phyloP scores from a whole-genome alignment of 2,329 filamentous ascomycete genomes.

The Phialocephala subalpina region DNA sequence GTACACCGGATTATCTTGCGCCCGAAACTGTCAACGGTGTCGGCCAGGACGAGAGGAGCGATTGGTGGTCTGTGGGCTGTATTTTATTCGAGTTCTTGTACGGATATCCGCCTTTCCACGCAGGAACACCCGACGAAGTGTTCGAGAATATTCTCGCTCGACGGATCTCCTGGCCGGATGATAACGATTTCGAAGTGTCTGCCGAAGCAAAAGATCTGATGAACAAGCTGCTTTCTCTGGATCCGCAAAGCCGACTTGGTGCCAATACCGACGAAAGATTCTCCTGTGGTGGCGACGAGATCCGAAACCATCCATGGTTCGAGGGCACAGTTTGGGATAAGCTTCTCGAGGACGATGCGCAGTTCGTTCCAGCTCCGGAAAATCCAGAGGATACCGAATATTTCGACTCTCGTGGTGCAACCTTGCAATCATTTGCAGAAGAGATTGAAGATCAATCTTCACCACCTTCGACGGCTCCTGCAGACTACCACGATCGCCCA shows the following conservation, averaged over 20 bases:
- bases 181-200: slow-evolving; percentile 80
- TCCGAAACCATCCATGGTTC: slow-evolving; percentile 91
- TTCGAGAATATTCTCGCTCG: slow-evolving; percentile 96
- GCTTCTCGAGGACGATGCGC: slow-evolving; percentile 90
- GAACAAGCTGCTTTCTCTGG: slow-evolving; percentile 86
- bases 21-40: slow-evolving; percentile 96
- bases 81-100: slow-evolving; percentile 97
- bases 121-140: slow-evolving; percentile 86
- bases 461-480: slow-evolving; percentile 74
- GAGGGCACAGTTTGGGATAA: slow-evolving; percentile 87
- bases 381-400: slow-evolving; percentile 98
- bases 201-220: slow-evolving; percentile 93
- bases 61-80: slow-evolving; percentile 99
- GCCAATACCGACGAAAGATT: slow-evolving; percentile 86
- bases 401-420: slow-evolving; percentile 91
- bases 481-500: slow-evolving; percentile 86
- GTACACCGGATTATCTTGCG: slow-evolving; percentile 95
- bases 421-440: slow-evolving; percentile 89
- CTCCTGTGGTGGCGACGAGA: slow-evolving; percentile 86
- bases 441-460: slow-evolving; percentile 91
- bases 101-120: slow-evolving; percentile 93
- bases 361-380: slow-evolving; percentile 91
- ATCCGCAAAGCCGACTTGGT: slow-evolving; percentile 83
- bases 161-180: slow-evolving; percentile 91
- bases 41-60: slow-evolving; percentile 96